Percentiles rank a stretch among this genome's conserved stretches.
Evolutionary conservation across 1,139 yeast genomes (phyloP).

Genomic region (Taphrina pruni): DNA sequence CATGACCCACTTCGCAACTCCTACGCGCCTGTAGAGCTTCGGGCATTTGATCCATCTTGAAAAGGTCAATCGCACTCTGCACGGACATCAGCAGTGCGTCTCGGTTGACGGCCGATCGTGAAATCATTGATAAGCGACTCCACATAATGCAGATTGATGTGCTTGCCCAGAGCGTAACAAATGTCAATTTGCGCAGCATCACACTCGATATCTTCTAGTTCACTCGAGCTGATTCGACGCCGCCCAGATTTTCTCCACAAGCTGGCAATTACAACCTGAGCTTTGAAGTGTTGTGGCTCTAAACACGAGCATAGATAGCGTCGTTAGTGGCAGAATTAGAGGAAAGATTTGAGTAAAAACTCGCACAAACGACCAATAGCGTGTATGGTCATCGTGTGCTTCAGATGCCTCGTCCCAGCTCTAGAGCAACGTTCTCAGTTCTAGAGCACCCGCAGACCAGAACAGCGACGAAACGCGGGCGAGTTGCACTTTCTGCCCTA

Average conservation of each 20-base stretch:
- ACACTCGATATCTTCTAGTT: neutral
- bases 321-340: conserved; percentile 2
- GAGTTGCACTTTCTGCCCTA: neutral
- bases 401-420: neutral
- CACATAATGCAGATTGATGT: neutral
- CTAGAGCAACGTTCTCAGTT: neutral
- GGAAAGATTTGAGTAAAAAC: neutral
- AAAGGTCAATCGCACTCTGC: no score
- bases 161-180: neutral
- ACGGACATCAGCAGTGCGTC: neutral
- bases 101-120: neutral
- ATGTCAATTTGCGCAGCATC: no score
- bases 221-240: neutral
- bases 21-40: no score
- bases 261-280: neutral
- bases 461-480: conserved; percentile 1
- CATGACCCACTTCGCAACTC: no score
- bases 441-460: neutral
- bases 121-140: neutral
- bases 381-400: neutral
- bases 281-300: neutral
- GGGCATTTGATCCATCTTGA: no score
- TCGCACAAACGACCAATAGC: neutral
- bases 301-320: neutral
- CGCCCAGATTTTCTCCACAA: neutral